phyloP scores from a whole-genome alignment of 805 yeast species.

The Jamesozyma rosinii region DNA sequence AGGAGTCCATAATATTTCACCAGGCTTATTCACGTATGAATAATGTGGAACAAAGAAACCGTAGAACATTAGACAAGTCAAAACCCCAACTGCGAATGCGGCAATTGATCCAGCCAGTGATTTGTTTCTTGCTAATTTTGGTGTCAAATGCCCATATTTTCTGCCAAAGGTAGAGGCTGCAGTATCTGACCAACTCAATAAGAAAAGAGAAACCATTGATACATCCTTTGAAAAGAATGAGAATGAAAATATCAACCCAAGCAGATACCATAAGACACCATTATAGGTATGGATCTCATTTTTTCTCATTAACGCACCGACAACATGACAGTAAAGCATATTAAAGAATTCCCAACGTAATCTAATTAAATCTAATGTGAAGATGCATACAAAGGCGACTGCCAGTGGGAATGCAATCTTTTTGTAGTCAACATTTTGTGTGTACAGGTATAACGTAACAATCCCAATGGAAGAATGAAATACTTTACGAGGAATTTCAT shows the following conservation, averaged over 20 bases:
- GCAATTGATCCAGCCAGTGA: conserved; percentile 87
- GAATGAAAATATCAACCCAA: conserved; percentile 71
- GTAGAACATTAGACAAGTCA: conserved; percentile 60
- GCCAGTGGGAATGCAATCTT: conserved; percentile 54
- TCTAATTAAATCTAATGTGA: conserved; percentile 58
- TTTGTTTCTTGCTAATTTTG: conserved; percentile 63
- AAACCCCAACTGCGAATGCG: conserved; percentile 65
- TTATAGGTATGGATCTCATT: conserved; percentile 63
- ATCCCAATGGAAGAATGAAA: conserved; percentile 88
- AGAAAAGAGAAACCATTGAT: conserved; percentile 59
- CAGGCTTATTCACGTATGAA: conserved; percentile 44
- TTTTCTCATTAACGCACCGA: conserved; percentile 81
- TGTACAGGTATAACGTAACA: conserved; percentile 63
- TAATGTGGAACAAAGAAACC: conserved; percentile 62
- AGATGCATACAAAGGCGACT: conserved; percentile 46
- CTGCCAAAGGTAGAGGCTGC: conserved; percentile 94
- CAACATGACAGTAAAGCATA: conserved; percentile 49
- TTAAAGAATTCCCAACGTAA: conserved; percentile 56
- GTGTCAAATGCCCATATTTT: conserved; percentile 73
- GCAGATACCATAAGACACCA: conserved; percentile 81
- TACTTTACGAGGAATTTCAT: conserved; percentile 81
- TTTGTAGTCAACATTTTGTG: conserved; percentile 45
- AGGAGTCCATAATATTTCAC: conserved; percentile 57
- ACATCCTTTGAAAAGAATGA: conserved; percentile 70
- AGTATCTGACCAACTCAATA: conserved; percentile 94